Conservation (phyloP, 805 yeast species). For the Candida jianshihensis region DNA sequence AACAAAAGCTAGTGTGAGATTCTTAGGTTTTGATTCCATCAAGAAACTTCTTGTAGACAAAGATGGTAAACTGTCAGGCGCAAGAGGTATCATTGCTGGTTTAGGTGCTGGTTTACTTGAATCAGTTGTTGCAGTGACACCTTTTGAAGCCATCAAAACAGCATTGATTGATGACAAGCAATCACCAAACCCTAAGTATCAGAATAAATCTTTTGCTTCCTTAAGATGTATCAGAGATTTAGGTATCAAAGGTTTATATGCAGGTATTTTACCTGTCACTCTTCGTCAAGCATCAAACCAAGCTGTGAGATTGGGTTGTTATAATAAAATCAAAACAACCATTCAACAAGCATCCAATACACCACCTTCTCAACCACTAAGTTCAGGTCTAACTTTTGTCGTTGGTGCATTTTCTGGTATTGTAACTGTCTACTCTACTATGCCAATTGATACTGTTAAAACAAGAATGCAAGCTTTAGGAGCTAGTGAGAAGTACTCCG, state of each 20-base stretch:
- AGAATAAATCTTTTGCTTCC: constrained; percentile 50
- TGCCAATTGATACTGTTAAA: constrained; percentile 94
- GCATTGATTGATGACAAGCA: constrained; percentile 93
- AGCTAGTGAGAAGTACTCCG: constrained; percentile 59
- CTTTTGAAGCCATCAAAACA: constrained; percentile 94
- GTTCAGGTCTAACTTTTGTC: constrained; percentile 72
- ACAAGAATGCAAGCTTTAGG: constrained; percentile 95
- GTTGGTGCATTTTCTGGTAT: constrained; percentile 90
- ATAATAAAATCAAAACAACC: constrained; percentile 76
- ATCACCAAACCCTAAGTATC: constrained; percentile 69
- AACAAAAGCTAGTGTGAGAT: constrained; percentile 91
- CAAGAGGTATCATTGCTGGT: constrained; percentile 94
- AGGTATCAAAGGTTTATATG: constrained; percentile 78
- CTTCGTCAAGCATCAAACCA: constrained; percentile 94
- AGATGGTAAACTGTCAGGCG: constrained; percentile 81
- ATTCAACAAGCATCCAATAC: constrained; percentile 64
- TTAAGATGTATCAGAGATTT: constrained; percentile 61
- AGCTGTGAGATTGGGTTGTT: constrained; percentile 90
- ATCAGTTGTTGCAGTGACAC: constrained; percentile 90
- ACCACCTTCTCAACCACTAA: constrained; percentile 65
- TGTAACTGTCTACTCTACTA: constrained; percentile 84
- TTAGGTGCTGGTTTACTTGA: constrained; percentile 89
- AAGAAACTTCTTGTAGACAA: constrained; percentile 72
- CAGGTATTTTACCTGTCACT: constrained; percentile 89
- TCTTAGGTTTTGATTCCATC: constrained; percentile 86